These are phyloP conservation scores for Ephemerocybe angulata DNA, from an alignment of 768 basidiomycete genomes.

Conservation along the genomic window DNA sequence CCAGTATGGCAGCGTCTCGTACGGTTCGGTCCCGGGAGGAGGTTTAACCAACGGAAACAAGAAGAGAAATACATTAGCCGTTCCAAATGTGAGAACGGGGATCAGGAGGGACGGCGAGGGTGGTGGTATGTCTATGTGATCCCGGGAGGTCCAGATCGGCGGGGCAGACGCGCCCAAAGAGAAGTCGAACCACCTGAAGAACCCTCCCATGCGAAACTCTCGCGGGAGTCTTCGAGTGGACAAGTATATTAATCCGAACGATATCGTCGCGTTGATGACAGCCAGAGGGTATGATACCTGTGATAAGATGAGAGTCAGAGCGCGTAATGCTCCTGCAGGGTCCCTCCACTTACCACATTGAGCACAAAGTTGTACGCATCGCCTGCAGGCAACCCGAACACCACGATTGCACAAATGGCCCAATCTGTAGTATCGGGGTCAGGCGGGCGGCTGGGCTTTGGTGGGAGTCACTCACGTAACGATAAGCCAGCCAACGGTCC, in stretches of 20 bases:
- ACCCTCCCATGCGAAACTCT: background rate
- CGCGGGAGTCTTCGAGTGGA: background rate
- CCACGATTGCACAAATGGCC: slow-evolving; percentile 25
- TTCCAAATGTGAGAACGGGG: slow-evolving; percentile 36
- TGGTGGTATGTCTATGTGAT: background rate
- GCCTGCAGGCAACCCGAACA: slow-evolving; percentile 44
- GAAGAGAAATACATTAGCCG: slow-evolving; percentile 49
- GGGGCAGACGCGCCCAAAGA: background rate
- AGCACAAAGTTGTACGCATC: slow-evolving; percentile 60
- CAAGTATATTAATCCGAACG: slow-evolving; percentile 43
- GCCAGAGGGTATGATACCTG: slow-evolving; percentile 39
- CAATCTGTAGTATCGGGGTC: slow-evolving; percentile 20
- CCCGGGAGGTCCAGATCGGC: background rate
- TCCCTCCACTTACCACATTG: slow-evolving; percentile 37
- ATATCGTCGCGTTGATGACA: slow-evolving; percentile 43
- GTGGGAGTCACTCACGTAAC: slow-evolving; percentile 37
- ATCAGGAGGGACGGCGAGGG: background rate
- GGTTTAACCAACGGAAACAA: slow-evolving; percentile 48
- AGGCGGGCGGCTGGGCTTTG: background rate
- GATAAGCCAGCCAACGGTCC: slow-evolving; percentile 52
- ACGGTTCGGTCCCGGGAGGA: slow-evolving; percentile 36
- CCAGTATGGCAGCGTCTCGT: slow-evolving; percentile 50
- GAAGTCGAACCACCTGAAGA: background rate
- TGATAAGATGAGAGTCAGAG: background rate
- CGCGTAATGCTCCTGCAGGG: background rate